These are phyloP conservation scores for Phylloporus arenicola DNA, from an alignment of 768 basidiomycete species.

Conservation along the genomic window DNA sequence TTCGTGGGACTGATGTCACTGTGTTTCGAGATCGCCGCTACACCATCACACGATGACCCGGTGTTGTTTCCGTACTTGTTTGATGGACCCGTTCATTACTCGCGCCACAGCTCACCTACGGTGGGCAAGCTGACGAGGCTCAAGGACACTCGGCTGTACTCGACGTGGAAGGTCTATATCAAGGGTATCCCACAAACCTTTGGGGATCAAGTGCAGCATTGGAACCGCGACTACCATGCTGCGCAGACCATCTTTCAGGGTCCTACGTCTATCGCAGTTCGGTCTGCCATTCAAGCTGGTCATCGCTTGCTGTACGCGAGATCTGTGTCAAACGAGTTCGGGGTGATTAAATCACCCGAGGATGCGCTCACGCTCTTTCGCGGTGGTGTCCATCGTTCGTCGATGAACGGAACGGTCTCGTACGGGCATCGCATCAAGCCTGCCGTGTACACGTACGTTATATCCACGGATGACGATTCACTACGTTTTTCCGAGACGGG, in stretches of 20 bases:
- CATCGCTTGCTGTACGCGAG: constrained; percentile 74
- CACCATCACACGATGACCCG: constrained; percentile 40
- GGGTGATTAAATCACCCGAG: constrained; percentile 44
- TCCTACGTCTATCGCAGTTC: constrained; percentile 55
- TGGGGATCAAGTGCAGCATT: constrained; percentile 53
- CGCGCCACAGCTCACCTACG: constrained; percentile 65
- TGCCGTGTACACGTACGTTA: constrained; percentile 81
- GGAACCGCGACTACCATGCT: constrained; percentile 64
- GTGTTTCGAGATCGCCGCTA: constrained; percentile 48
- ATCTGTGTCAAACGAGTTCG: constrained; percentile 56
- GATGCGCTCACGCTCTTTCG: constrained; percentile 51
- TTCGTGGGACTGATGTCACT: constrained; percentile 1
- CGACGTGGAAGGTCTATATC: constrained; percentile 74
- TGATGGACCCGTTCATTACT: constrained; percentile 68
- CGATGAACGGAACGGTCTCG: constrained; percentile 10
- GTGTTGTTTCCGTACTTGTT: constrained; percentile 53
- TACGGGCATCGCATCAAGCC: constrained; percentile 59
- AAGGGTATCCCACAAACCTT: constrained; percentile 56
- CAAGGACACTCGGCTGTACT: constrained; percentile 59
- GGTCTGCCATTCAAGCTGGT: constrained; percentile 64
- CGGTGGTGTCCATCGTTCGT: constrained; percentile 30
- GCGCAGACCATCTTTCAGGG: constrained; percentile 68
- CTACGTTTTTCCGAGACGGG: constrained; percentile 85
- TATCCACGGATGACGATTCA: constrained; percentile 68
- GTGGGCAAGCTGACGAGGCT: constrained; percentile 60